Evolutionary conservation across 495 filamentous ascomycete genomes (phyloP).

Genomic region (Penicilliopsis zonata): DNA sequence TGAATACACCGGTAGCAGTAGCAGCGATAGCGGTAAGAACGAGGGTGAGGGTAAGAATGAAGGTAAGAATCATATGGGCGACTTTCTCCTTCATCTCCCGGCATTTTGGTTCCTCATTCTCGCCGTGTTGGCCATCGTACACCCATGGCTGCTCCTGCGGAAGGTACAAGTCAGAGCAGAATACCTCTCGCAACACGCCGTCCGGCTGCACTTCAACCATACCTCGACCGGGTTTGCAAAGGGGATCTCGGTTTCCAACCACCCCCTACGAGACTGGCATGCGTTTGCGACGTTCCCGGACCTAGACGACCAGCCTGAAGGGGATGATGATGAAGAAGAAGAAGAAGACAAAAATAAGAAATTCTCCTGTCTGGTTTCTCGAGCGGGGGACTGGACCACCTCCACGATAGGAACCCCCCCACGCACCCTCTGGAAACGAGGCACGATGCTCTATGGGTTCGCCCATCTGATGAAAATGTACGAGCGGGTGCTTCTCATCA

Average conservation of each 20-base stretch:
- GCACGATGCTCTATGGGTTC: slow-evolving; percentile 51
- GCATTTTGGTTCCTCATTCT: slow-evolving; percentile 33
- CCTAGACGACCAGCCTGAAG: too few relatives aligned
- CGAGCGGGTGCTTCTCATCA: slow-evolving; percentile 56
- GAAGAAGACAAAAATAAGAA: too few relatives aligned
- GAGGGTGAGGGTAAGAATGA: too few relatives aligned
- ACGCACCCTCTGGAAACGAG: slow-evolving; percentile 31
- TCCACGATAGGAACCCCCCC: slow-evolving; percentile 49
- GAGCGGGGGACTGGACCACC: slow-evolving; percentile 77
- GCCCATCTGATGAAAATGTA: slow-evolving; percentile 63
- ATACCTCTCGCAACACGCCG: slow-evolving; percentile 54
- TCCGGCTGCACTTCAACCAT: slow-evolving; percentile 60
- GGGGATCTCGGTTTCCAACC: slow-evolving; percentile 34
- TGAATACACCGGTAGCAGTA: slow-evolving; percentile 15
- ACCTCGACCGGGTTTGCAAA: slow-evolving; percentile 31
- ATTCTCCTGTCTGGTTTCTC: slow-evolving; percentile 62
- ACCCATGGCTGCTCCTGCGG: slow-evolving; percentile 30
- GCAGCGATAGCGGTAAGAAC: too few relatives aligned
- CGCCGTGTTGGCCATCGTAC: slow-evolving; percentile 24
- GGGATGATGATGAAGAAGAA: too few relatives aligned
- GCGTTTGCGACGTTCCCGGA: slow-evolving; percentile 65
- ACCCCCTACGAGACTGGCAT: slow-evolving; percentile 66
- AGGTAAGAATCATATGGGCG: too few relatives aligned
- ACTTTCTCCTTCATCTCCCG: slow-evolving; percentile 24
- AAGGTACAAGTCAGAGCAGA: slow-evolving; percentile 48